phyloP scores from a whole-genome alignment of 169 alveolate genomes.

The Hepatocystis sp. region DNA sequence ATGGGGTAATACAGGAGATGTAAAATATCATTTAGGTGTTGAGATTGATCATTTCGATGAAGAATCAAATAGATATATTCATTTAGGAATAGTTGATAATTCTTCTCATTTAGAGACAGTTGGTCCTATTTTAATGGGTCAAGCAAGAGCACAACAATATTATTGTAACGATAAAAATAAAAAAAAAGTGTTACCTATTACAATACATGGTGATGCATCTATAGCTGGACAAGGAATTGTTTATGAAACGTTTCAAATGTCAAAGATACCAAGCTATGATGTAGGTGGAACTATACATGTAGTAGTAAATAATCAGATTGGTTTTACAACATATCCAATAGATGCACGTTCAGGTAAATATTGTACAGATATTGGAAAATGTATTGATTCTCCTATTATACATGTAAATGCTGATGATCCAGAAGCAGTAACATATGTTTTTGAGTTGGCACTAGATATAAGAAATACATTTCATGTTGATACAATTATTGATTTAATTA shows the following conservation, averaged over 20 bases:
- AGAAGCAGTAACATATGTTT: constrained; percentile 92
- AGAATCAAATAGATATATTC: constrained; percentile 83
- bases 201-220: constrained; percentile 97
- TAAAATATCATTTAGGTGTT: constrained; percentile 95
- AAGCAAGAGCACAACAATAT: constrained; percentile 93
- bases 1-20: constrained; percentile 93
- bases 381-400: constrained; percentile 94
- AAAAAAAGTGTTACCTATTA: constrained; percentile 88
- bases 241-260: constrained; percentile 94
- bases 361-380: constrained; percentile 93
- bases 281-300: constrained; percentile 94
- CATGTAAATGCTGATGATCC: constrained; percentile 96
- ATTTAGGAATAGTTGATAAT: constrained; percentile 89
- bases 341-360: constrained; percentile 92
- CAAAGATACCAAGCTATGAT: constrained; percentile 88
- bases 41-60: constrained; percentile 83
- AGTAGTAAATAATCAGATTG: constrained; percentile 95
- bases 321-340: constrained; percentile 95
- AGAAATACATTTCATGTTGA: constrained; percentile 91
- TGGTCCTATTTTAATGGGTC: constrained; percentile 94
- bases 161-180: constrained; percentile 80
- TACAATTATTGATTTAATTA: constrained; percentile 93
- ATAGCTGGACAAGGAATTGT: constrained; percentile 97
- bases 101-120: constrained; percentile 97
- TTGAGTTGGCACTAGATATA: constrained; percentile 92